phyloP scores from a whole-genome alignment of 2,329 filamentous ascomycete species.

The Fonsecaea pedrosoi region DNA sequence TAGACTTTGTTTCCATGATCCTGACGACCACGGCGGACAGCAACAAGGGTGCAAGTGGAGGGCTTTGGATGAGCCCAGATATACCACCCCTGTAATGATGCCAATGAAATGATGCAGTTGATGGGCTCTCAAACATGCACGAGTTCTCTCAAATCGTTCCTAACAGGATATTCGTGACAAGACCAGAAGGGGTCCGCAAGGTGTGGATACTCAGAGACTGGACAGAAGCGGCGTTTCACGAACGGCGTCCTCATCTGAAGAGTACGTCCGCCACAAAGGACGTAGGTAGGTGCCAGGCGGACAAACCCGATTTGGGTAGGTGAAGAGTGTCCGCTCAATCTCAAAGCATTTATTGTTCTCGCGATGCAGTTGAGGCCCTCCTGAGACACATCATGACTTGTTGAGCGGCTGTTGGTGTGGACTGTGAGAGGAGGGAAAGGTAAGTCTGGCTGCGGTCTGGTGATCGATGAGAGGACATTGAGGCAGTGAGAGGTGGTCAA shows the following conservation, averaged over 20 bases:
- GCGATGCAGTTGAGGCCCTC: too few relatives aligned
- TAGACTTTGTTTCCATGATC: constrained; percentile 18
- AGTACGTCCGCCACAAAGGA: neutral
- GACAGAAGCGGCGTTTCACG: neutral
- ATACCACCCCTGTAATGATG: constrained; percentile 25
- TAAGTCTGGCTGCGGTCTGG: too few relatives aligned
- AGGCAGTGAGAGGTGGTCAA: neutral
- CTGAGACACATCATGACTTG: too few relatives aligned
- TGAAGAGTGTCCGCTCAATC: neutral
- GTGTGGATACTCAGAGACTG: neutral
- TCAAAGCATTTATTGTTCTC: neutral
- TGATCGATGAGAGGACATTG: too few relatives aligned
- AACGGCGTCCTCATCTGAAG: neutral
- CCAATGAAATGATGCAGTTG: constrained; percentile 18
- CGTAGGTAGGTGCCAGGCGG: neutral
- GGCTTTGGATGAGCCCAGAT: constrained; percentile 15
- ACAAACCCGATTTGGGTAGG: neutral
- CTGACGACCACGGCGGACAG: constrained; percentile 4
- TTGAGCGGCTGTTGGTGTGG: too few relatives aligned
- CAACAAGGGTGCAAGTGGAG: constrained; percentile 5
- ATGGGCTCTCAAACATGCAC: neutral
- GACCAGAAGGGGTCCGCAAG: neutral
- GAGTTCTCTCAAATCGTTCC: neutral
- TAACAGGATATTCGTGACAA: neutral
- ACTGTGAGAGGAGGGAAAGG: too few relatives aligned